phyloP scores from a whole-genome alignment of 768 basidiomycete species.

The Hortiboletus campestris region DNA sequence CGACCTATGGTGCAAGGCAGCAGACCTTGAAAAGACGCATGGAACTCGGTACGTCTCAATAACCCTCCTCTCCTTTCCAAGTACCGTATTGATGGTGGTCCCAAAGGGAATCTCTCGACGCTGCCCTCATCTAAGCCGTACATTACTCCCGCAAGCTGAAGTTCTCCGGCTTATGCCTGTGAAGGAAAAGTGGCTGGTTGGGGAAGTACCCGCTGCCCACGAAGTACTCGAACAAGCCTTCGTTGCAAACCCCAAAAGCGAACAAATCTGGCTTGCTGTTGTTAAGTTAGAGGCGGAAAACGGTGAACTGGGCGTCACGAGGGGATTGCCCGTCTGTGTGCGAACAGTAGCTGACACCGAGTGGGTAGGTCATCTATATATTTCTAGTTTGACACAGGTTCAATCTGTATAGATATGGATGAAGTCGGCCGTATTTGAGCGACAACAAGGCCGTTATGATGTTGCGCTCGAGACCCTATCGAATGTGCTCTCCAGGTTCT shows the following conservation, averaged over 20 bases:
- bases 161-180: slow-evolving; percentile 98
- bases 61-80: neutral
- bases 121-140: slow-evolving; percentile 79
- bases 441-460: slow-evolving; percentile 76
- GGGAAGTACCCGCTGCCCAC: slow-evolving; percentile 89
- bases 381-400: neutral
- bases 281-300: slow-evolving; percentile 97
- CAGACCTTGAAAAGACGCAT: slow-evolving; percentile 89
- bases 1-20: slow-evolving; percentile 86
- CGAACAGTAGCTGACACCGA: slow-evolving; percentile 90
- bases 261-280: slow-evolving; percentile 96
- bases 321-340: slow-evolving; percentile 84
- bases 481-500: slow-evolving; percentile 78
- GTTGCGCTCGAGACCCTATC: slow-evolving; percentile 74
- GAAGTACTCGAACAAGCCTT: slow-evolving; percentile 88
- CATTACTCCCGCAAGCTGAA: slow-evolving; percentile 91
- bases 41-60: slow-evolving; percentile 62
- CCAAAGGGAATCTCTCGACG: slow-evolving; percentile 72
- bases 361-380: slow-evolving; percentile 50
- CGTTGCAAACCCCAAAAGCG: slow-evolving; percentile 93
- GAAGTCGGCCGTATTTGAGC: slow-evolving; percentile 95
- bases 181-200: slow-evolving; percentile 93
- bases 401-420: slow-evolving; percentile 81
- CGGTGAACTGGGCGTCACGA: slow-evolving; percentile 81
- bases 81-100: slow-evolving; percentile 1